phyloP scores from a whole-genome alignment of 305 asterid species.

The Fraxinus ornus region DNA sequence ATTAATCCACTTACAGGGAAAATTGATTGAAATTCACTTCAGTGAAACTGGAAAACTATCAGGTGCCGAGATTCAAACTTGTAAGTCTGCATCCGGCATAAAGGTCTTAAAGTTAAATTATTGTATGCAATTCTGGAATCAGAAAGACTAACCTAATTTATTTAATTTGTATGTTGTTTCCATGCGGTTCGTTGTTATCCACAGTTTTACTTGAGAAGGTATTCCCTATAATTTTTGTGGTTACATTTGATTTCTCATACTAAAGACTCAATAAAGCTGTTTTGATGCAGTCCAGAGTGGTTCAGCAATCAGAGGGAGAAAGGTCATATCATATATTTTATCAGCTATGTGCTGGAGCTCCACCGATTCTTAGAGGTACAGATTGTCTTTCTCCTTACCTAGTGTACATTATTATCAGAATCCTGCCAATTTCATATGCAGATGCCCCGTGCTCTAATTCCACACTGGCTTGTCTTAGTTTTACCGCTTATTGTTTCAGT shows the following conservation, averaged over 20 bases:
- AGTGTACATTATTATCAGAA: not conserved
- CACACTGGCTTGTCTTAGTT: not conserved
- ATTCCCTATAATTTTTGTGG: slow-evolving; percentile 23
- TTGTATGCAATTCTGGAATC: slow-evolving; percentile 12
- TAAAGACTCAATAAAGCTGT: slow-evolving; percentile 29
- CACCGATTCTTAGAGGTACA: slow-evolving; percentile 74
- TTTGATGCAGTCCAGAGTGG: slow-evolving; percentile 88
- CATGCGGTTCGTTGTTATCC: slow-evolving; percentile 25
- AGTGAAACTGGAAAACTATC: slow-evolving; percentile 97
- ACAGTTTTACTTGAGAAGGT: slow-evolving; percentile 98
- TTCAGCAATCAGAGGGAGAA: slow-evolving; percentile 90
- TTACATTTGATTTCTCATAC: slow-evolving; percentile 18
- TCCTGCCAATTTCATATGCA: not conserved
- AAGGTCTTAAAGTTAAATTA: slow-evolving; percentile 19
- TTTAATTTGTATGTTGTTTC: slow-evolving; percentile 30
- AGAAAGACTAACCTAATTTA: slow-evolving; percentile 22
- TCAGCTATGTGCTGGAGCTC: slow-evolving; percentile 98
- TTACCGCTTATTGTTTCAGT: not conserved
- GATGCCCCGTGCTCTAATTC: not conserved
- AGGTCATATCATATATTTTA: slow-evolving; percentile 95
- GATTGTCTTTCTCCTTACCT: slow-evolving; percentile 6
- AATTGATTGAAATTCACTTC: slow-evolving; percentile 95
- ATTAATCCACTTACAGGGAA: slow-evolving; percentile 58
- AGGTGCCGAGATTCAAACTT: slow-evolving; percentile 91
- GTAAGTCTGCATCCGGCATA: slow-evolving; percentile 49